A percentile compares a stretch with the other conserved stretches of the same genome.
These are phyloP conservation scores for Globisporangium carolinianum DNA, from an alignment of 352 stramenopile genomes.

Conservation along the genomic window DNA sequence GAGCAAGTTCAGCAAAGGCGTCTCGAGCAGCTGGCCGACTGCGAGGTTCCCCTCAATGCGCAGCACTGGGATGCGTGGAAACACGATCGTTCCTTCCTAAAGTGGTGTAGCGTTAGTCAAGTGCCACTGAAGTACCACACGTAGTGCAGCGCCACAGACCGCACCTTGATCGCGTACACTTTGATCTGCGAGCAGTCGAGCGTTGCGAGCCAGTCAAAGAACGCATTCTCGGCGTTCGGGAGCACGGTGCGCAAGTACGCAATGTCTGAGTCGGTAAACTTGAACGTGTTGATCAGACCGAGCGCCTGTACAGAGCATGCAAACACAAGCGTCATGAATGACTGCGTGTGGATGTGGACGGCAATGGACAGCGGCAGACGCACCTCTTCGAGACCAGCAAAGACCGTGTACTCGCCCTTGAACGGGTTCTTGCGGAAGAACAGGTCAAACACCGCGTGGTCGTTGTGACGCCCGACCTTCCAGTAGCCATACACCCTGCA, in stretches of 20 bases:
- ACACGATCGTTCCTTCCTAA: slow-evolving; percentile 94
- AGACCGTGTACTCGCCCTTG: slow-evolving; percentile 95
- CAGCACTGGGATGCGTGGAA: slow-evolving; percentile 93
- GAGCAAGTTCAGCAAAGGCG: slow-evolving; percentile 96
- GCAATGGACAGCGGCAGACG: not conserved
- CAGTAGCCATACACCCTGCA: slow-evolving; percentile 98
- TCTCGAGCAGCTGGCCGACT: slow-evolving; percentile 97
- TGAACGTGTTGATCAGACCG: slow-evolving; percentile 91
- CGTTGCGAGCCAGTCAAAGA: slow-evolving; percentile 93
- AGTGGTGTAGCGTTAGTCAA: not conserved
- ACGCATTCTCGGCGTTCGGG: slow-evolving; percentile 87
- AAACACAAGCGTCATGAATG: too few species aligned
- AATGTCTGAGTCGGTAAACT: slow-evolving; percentile 92
- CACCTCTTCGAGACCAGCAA: slow-evolving; percentile 89
- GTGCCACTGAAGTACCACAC: too few species aligned
- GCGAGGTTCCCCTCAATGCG: slow-evolving; percentile 91
- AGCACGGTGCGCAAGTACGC: slow-evolving; percentile 89
- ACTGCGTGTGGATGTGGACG: not conserved
- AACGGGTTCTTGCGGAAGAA: slow-evolving; percentile 99
- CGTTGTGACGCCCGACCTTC: slow-evolving; percentile 92
- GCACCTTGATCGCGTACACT: slow-evolving; percentile 88
- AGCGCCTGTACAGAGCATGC: slow-evolving; percentile 28
- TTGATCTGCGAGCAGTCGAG: slow-evolving; percentile 92
- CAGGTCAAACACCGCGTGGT: slow-evolving; percentile 92
- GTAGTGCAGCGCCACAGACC: not conserved